Evolutionary conservation across 2,329 filamentous ascomycete genomes (phyloP), one percentile per base, ranked within the genome.

Genomic region (Aspergillus melleus): DNA sequence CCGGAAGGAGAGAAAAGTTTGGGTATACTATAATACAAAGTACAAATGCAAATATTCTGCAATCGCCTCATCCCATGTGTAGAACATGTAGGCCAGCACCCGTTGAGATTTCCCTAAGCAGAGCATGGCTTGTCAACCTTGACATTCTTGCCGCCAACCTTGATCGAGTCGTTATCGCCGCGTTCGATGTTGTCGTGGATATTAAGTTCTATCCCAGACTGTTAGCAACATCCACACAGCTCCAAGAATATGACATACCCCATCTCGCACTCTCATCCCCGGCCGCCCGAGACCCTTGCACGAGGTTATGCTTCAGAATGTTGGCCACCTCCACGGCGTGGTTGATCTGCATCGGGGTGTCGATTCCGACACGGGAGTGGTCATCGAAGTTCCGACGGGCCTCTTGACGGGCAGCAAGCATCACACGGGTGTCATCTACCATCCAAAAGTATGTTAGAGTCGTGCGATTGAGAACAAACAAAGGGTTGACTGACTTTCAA

Each of bases 181-280:
- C 91, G 84, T 76, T 99, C 94, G 30, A 90, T 99, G 65, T 96
- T 81, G 62, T 96, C 85, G 75, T 98, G 95, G 77, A 99, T 97
- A 54, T 89, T 85, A 59, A 98, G 79, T 73, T 90, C 92, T 97
- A 63, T 22, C 42, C 70, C 47, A 65, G 49, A n/a, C 56, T 3
- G 26, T 61, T 60, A 63, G 55, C 42, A n/a, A 53, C 16, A 14
- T 39, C 9, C 24, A 53, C 22, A 44, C 57, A 42, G 52, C 52
- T 16, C 39, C 51, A 9, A 36, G 53, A 47, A 32, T 24, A 39
- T 14, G 9, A 69, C 72, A 54, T 68, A 74, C 74, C 71, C 77
- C 73, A 76, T 67, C 73, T 70, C 6, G 69, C 67, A 61, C 69
- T 58, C 54, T 77, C 74, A 20, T 72, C 60, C 10, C 66, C 70